Conservation (phyloP, 371 early-diverging fungal species). For the Parasitella parasitica region DNA sequence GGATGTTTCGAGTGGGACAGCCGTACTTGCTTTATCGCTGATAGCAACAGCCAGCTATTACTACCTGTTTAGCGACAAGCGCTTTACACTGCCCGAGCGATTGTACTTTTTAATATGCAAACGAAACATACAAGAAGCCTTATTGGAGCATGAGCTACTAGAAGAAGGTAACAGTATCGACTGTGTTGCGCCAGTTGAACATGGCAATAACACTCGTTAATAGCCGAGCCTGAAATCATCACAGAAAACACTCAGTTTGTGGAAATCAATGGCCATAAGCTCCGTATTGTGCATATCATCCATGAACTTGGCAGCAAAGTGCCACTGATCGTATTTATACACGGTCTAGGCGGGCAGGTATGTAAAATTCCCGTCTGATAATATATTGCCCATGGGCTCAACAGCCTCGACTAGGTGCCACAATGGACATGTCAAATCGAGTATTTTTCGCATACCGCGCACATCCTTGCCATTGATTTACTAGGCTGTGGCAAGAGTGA, state of each 20-base stretch:
- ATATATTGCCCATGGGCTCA: not conserved
- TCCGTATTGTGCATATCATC: constrained; percentile 67
- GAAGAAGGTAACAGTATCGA: constrained; percentile 22
- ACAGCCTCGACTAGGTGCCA: constrained; percentile 40
- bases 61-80: constrained; percentile 4
- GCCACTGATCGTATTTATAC: constrained; percentile 69
- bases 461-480: constrained; percentile 68
- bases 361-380: not conserved
- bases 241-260: constrained; percentile 55
- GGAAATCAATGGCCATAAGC: constrained; percentile 52
- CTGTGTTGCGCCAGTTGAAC: too few species aligned
- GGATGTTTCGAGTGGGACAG: not conserved
- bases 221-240: constrained; percentile 46
- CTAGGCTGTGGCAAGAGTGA: constrained; percentile 70
- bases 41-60: constrained; percentile 4
- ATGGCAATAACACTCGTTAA: not conserved
- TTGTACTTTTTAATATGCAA: constrained; percentile 37
- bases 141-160: constrained; percentile 34
- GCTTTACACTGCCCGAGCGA: constrained; percentile 26
- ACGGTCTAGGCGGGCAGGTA: constrained; percentile 76
- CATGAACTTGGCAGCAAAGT: constrained; percentile 68
- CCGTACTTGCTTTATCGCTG: constrained; percentile 6
- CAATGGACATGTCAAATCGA: constrained; percentile 70
- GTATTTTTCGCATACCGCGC: constrained; percentile 67
- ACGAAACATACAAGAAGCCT: constrained; percentile 34